Percentiles rank a stretch among this genome's conserved stretches.
phyloP scores from a whole-genome alignment of 306 rosid genomes.

The Lathyrus oleraceus region DNA sequence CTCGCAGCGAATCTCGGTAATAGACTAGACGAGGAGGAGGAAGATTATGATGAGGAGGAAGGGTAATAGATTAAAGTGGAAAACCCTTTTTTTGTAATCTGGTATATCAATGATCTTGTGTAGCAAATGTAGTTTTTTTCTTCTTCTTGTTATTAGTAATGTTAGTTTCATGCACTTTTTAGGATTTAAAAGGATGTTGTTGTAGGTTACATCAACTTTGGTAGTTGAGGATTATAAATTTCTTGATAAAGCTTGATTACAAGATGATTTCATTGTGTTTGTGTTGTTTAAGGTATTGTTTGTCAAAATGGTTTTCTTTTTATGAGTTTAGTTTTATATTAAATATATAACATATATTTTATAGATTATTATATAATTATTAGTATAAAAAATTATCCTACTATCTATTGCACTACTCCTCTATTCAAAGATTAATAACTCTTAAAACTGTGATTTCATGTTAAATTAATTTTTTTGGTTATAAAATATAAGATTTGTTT shows the following conservation, averaged over 20 bases:
- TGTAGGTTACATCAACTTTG: conserved; percentile 32
- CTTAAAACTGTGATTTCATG: too few relatives aligned
- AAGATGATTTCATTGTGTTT: conserved; percentile 22
- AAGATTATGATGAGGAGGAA: conserved; percentile 93
- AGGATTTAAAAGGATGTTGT: conserved; percentile 35
- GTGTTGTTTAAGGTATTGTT: conserved; percentile 19
- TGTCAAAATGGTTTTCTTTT: conserved; percentile 7
- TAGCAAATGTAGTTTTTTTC: conserved; percentile 35
- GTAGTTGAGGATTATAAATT: conserved; percentile 31
- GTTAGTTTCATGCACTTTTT: conserved; percentile 34
- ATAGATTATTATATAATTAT: too few relatives aligned
- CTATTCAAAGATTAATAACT: too few relatives aligned
- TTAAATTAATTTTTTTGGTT: too few relatives aligned
- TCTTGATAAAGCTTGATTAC: conserved; percentile 23
- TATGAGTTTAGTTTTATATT: too few relatives aligned
- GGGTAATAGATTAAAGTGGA: conserved; percentile 47
- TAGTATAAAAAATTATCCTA: too few relatives aligned
- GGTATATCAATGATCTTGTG: conserved; percentile 32
- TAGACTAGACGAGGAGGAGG: conserved; percentile 80
- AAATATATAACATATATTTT: too few relatives aligned
- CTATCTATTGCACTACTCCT: too few relatives aligned
- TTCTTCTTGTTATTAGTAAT: conserved; percentile 20
- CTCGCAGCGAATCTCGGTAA: conserved; percentile 73
- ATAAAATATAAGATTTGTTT: too few relatives aligned
- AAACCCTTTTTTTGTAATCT: conserved; percentile 13